Percentiles rank a stretch among this genome's conserved stretches.
Conservation (phyloP, 2,329 filamentous ascomycete species). For the Exophiala lecanii-corni region DNA sequence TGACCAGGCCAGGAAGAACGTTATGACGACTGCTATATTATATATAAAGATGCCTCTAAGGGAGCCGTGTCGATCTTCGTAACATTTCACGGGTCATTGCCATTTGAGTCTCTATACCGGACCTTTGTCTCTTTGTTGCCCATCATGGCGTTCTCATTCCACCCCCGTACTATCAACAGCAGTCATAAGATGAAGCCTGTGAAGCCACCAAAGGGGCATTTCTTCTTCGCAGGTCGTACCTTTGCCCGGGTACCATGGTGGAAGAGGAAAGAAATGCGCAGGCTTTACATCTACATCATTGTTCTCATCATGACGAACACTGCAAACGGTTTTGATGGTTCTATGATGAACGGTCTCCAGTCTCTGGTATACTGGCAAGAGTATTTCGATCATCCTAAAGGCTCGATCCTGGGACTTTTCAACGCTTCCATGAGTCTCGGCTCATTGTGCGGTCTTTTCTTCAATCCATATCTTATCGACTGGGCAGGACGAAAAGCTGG, state of each 20-base stretch:
- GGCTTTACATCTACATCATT: constrained; percentile 31
- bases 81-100: too few species aligned
- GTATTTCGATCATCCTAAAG: constrained; percentile 32
- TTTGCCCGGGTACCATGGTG: constrained; percentile 31
- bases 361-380: constrained; percentile 40
- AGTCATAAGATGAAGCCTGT: not conserved
- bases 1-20: too few species aligned
- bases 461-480: constrained; percentile 24
- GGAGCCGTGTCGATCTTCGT: too few species aligned
- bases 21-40: too few species aligned
- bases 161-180: not conserved
- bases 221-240: constrained; percentile 28
- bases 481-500: constrained; percentile 20
- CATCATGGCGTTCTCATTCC: not conserved
- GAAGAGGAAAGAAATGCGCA: constrained; percentile 29
- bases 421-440: constrained; percentile 25
- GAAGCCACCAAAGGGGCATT: constrained; percentile 26
- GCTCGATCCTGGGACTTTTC: constrained; percentile 27
- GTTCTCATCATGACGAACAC: constrained; percentile 31
- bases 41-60: too few species aligned
- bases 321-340: constrained; percentile 44
- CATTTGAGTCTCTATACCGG: too few species aligned
- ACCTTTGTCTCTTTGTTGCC: too few species aligned
- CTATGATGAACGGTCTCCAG: constrained; percentile 50
- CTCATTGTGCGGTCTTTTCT: constrained; percentile 23